Percentiles rank a stretch among this genome's conserved stretches.
phyloP scores from a whole-genome alignment of 768 basidiomycete species.

The Dioszegia hungarica region DNA sequence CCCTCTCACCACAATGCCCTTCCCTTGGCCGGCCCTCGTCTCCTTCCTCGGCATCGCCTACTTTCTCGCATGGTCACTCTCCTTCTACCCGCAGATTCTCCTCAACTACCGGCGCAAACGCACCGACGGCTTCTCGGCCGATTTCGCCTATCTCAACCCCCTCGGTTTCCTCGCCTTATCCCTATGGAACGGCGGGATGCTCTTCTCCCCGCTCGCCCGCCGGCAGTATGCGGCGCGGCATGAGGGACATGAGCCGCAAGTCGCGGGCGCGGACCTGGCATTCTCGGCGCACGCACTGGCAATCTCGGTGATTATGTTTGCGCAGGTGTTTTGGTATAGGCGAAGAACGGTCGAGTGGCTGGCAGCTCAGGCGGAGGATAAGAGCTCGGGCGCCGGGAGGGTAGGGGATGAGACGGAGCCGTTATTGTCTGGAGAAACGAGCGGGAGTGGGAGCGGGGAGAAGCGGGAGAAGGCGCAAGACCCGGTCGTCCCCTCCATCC shows the following conservation, averaged over 20 bases:
- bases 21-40: background rate
- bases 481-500: slow-evolving; percentile 13
- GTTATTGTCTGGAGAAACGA: background rate
- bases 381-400: background rate
- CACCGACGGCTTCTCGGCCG: slow-evolving; percentile 48
- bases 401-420: slow-evolving; percentile 2
- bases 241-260: slow-evolving; percentile 48
- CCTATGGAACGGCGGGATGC: slow-evolving; percentile 47
- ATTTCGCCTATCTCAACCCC: slow-evolving; percentile 51
- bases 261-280: slow-evolving; percentile 50
- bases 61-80: slow-evolving; percentile 48
- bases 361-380: background rate
- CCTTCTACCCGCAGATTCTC: slow-evolving; percentile 51
- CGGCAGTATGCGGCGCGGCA: slow-evolving; percentile 49
- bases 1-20: background rate
- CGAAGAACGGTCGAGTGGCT: background rate
- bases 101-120: slow-evolving; percentile 49
- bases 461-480: background rate
- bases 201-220: slow-evolving; percentile 41
- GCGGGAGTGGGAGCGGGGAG: background rate
- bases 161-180: slow-evolving; percentile 48
- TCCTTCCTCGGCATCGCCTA: slow-evolving; percentile 36
- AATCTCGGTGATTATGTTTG: slow-evolving; percentile 41
- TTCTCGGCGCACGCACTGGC: slow-evolving; percentile 50
- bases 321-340: slow-evolving; percentile 48